Conservation (phyloP, 352 stramenopile species). For the Pythium monospermum region DNA sequence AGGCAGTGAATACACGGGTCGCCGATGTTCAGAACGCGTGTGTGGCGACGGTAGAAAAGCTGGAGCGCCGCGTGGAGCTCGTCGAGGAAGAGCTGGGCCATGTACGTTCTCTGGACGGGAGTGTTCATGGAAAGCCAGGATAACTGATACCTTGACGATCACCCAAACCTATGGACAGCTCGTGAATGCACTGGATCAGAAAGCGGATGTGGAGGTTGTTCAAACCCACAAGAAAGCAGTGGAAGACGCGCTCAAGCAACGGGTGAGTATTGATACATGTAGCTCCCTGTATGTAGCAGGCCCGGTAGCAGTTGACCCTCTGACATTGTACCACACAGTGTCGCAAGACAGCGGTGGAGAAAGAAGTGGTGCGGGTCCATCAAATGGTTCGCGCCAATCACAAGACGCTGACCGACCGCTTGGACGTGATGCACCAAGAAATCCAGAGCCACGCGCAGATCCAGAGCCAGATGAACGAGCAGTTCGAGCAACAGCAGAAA, state of each 20-base stretch:
- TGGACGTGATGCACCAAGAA: no score
- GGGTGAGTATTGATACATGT: slow-evolving; percentile 30
- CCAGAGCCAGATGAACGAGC: slow-evolving; percentile 18
- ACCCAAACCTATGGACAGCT: slow-evolving; percentile 16
- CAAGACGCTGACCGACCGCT: no score
- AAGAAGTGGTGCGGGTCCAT: slow-evolving; percentile 37
- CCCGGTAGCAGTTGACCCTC: not conserved
- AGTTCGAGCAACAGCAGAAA: slow-evolving; percentile 5
- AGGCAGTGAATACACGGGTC: slow-evolving; percentile 4
- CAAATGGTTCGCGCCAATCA: slow-evolving; percentile 30
- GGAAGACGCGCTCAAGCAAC: slow-evolving; percentile 40
- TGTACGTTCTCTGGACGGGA: slow-evolving; percentile 13
- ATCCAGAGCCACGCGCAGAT: no score
- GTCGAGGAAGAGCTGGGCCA: slow-evolving; percentile 56
- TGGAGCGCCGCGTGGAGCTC: slow-evolving; percentile 35
- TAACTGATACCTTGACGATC: not conserved
- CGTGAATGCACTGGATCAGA: slow-evolving; percentile 35
- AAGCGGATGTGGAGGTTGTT: slow-evolving; percentile 35
- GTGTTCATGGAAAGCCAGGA: not conserved
- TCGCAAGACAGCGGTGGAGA: slow-evolving; percentile 44
- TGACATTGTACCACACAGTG: slow-evolving; percentile 25
- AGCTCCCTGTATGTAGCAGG: no score
- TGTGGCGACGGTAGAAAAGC: slow-evolving; percentile 8
- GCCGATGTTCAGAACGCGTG: slow-evolving; percentile 11
- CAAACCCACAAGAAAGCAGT: slow-evolving; percentile 23